Percentiles rank a stretch among this genome's conserved stretches.
Conservation (phyloP, 1,139 yeast genomes). For the Pichia sp. region DNA sequence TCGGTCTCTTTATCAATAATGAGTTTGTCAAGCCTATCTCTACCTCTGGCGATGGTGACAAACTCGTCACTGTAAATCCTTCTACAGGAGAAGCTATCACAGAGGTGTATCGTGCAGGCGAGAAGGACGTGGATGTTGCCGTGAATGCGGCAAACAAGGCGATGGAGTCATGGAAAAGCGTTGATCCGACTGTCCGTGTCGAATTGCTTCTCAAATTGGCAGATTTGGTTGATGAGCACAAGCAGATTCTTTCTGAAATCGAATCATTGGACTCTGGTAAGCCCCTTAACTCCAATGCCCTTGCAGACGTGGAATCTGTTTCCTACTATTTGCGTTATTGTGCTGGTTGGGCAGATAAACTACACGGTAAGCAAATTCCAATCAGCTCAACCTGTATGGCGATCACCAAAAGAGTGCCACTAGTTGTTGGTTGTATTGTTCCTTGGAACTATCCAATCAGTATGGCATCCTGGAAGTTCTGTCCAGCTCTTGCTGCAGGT, state of each 20-base stretch:
- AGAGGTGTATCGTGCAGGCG: constrained; percentile 47
- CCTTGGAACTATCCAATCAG: constrained; percentile 76
- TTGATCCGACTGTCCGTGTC: constrained; percentile 44
- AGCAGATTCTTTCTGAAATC: constrained; percentile 47
- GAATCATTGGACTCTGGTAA: constrained; percentile 64
- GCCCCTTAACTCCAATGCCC: constrained; percentile 48
- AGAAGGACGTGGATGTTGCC: constrained; percentile 69
- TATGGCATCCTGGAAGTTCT: constrained; percentile 69
- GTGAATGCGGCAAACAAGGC: constrained; percentile 71
- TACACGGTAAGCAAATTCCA: constrained; percentile 65
- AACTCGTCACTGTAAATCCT: constrained; percentile 49
- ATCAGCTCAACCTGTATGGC: constrained; percentile 63
- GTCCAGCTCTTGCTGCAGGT: constrained; percentile 68
- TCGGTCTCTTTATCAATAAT: constrained; percentile 55
- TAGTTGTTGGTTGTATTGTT: constrained; percentile 65
- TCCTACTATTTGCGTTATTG: constrained; percentile 60
- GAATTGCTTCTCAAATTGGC: constrained; percentile 47
- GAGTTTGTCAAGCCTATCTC: constrained; percentile 43
- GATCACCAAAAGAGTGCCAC: constrained; percentile 77
- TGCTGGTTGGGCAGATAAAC: constrained; percentile 84
- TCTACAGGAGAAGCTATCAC: constrained; percentile 51
- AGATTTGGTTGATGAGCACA: constrained; percentile 47
- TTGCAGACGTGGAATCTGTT: constrained; percentile 59
- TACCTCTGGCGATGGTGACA: constrained; percentile 32
- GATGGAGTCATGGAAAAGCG: constrained; percentile 52